Conservation (phyloP, 2,329 filamentous ascomycete genomes). For the Podosphaera xanthii region DNA sequence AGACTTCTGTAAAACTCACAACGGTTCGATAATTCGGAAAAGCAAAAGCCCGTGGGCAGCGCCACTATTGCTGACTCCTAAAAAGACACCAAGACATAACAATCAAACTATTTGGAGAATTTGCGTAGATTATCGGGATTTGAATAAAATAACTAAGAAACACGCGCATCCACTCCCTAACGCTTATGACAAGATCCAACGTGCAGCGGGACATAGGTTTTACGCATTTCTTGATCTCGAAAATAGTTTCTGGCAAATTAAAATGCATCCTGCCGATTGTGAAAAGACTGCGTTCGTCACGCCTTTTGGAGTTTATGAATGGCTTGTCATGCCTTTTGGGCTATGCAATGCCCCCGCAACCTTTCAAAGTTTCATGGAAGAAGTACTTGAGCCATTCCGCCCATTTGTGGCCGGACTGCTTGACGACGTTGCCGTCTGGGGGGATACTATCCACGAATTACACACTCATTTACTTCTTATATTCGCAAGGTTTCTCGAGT, state of each 20-base stretch:
- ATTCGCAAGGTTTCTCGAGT: not conserved
- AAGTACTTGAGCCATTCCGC: not conserved
- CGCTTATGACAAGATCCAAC: not conserved
- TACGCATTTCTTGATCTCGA: not conserved
- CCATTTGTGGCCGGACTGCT: not conserved
- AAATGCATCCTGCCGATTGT: not conserved
- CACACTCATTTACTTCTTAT: not conserved
- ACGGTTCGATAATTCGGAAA: not conserved
- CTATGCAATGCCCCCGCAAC: too few species aligned
- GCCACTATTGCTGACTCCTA: too few species aligned
- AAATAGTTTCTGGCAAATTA: not conserved
- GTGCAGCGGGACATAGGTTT: not conserved
- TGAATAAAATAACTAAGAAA: not conserved
- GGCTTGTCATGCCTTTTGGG: not conserved
- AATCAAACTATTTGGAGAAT: not conserved
- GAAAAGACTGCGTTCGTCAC: not conserved
- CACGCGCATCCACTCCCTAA: not conserved
- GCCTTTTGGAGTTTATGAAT: not conserved
- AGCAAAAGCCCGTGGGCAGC: not conserved
- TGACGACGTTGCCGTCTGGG: not conserved
- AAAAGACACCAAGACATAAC: not conserved
- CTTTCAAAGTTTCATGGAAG: not conserved
- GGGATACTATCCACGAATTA: not conserved
- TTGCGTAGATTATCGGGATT: not conserved
- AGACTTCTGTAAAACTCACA: not conserved